phyloP scores from a whole-genome alignment of 352 stramenopile genomes.

The Phytophthora idaei region DNA sequence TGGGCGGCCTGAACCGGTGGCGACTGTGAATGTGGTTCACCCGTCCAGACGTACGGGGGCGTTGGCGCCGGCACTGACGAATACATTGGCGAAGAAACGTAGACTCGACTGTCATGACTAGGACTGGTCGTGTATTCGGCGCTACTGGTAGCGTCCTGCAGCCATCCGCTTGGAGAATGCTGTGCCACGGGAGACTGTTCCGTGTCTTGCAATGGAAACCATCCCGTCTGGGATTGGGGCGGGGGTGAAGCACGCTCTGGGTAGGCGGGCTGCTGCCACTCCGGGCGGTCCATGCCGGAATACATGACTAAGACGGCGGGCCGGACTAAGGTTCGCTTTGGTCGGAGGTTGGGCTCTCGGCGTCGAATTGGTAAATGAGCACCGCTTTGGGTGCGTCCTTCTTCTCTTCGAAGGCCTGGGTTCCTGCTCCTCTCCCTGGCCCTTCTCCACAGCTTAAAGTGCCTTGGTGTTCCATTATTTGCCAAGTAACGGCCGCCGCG shows the following conservation, averaged over 20 bases:
- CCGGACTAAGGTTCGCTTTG: background rate
- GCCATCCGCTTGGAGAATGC: constrained; percentile 15
- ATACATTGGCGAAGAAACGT: constrained; percentile 22
- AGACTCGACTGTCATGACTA: constrained; percentile 15
- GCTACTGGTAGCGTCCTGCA: constrained; percentile 7
- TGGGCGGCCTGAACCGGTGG: constrained; percentile 2
- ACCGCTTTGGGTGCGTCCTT: constrained; percentile 22
- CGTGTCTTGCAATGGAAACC: constrained; percentile 55
- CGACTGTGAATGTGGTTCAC: constrained; percentile 12
- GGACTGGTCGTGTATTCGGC: background rate
- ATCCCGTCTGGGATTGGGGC: constrained; percentile 48
- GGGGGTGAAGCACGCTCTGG: constrained; percentile 19
- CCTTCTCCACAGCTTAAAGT: constrained; percentile 20
- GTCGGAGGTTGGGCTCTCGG: background rate
- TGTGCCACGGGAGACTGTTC: constrained; percentile 4
- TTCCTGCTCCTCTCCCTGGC: constrained; percentile 26
- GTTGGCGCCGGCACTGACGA: constrained; percentile 12
- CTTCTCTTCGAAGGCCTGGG: constrained; percentile 17
- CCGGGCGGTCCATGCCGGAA: constrained; percentile 10
- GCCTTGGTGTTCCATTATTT: constrained; percentile 31
- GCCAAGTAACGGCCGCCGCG: constrained; percentile 24
- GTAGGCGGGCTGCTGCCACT: constrained; percentile 16
- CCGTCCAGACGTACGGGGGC: constrained; percentile 28
- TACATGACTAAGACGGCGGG: constrained; percentile 18
- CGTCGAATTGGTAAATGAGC: constrained; percentile 35